Evolutionary conservation across 2,329 filamentous ascomycete species (phyloP), one percentile per base, ranked within the genome.

Genomic region (Fulvia fulva): DNA sequence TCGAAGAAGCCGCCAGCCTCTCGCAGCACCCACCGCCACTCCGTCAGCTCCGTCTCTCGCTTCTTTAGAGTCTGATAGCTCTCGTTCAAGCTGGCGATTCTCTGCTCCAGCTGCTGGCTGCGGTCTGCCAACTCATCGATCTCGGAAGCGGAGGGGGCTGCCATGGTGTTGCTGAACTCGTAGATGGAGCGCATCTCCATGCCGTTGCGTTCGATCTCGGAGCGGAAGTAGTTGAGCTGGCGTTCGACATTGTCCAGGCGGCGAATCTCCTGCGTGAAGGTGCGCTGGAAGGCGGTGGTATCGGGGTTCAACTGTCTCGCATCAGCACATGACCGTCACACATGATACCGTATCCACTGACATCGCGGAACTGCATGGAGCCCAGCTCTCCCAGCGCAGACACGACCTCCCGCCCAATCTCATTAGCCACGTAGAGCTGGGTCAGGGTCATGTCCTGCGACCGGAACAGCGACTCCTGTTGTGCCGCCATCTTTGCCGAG

Each of bases 391-490:
- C 94, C 65, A 99, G 82, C 57, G 93, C 93, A 73, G 92, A 96
- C 64, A 97, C 92, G 70, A 97, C 93, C 80, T 99, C 95, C 73
- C 94, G 87, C 69, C 94, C 93, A 69, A 99, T 97, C 82, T 99
- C 94, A 75, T 97, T 97, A 72, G 94, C 91, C 71, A 99, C 95
- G 79, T 97, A 99, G 72, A 99, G 88, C 87, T 99, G 94, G 73
- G 96, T 96, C 88, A 99, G 88, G 83, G 91, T 97, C 94, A 99
- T 99, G 78, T 97, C 90, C 90, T 91, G 90, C 75, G 94, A 99
- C 84, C 95, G 93, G 87, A 99, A 97, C 81, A 97, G 90, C 77
- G 92, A 96, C 80, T 97, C 91, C 80, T 90, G 80, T 54, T 75
- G 71, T 57, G 81, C 78, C 77, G 80, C 83, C 85, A 87, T 87